Evolutionary conservation across 805 yeast species (phyloP), one percentile per base, ranked within the genome.

Genomic region (Yamadazyma tumulicola): DNA sequence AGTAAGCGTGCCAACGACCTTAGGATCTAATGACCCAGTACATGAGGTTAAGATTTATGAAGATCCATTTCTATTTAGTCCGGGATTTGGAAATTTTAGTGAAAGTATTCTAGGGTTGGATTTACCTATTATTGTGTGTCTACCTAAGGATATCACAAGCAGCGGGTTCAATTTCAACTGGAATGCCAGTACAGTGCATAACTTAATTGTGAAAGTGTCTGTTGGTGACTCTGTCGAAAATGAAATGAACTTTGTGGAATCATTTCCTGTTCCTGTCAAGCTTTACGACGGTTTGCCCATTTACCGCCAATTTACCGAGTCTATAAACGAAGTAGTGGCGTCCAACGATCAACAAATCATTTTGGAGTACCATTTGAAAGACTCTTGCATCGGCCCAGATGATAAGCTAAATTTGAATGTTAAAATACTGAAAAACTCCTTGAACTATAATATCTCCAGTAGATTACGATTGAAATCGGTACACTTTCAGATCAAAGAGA

Each of bases 241-340:
- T n/a, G 72, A 66, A 37, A 32, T 45, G 16, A 46, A 42, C 40
- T 55, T 57, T 48, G 38, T 49, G 28, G 63, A 57, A 22, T 32
- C 49, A 19, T 74, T 74, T 45, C 79, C 81, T 0, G 58, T 79
- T 0, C 69, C 73, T 4, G 70, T 80, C 16, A 78, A 76, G 39
- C 52, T 72, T 17, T 80, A 74, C 49, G 80, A 76, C 39, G 64
- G 75, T 4, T 57, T 79, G 17, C 85, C 85, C 1, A 57, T 76
- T 4, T 72, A 68, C 38, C 55, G 76, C 17, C 74, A 77, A 46
- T 78, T 68, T 46, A 72, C 70, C 42, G 80, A 78, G 43, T 72
- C 78, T 0, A 54, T 74, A 0, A 50, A 64, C 9, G 75, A 70
- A 38, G 51, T 59, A 2, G 58, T 59, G 3, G 60, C 55, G 11